phyloP scores from a whole-genome alignment of 495 filamentous ascomycete species.

The Astrothelium macrocarpum region DNA sequence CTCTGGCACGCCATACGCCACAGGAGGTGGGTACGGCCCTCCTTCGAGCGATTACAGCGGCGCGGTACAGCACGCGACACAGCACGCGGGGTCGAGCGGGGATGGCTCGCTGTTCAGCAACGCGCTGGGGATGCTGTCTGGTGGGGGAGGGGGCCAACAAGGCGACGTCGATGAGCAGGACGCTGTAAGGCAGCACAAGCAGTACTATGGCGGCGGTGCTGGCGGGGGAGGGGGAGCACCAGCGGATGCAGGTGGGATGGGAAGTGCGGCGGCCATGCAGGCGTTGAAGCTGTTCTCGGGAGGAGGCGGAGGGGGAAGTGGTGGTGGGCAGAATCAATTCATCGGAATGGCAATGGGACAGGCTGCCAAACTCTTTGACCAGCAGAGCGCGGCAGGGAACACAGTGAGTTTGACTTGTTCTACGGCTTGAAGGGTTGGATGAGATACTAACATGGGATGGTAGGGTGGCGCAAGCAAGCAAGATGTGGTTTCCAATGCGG shows the following conservation, averaged over 20 bases:
- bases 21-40: constrained; percentile 22
- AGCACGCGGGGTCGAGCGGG: constrained; percentile 41
- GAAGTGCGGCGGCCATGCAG: constrained; percentile 56
- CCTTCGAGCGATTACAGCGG: constrained; percentile 40
- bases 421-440: neutral
- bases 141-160: constrained; percentile 32
- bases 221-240: constrained; percentile 23
- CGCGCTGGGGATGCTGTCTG: constrained; percentile 38
- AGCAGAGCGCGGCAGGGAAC: constrained; percentile 43
- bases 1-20: constrained; percentile 30
- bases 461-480: constrained; percentile 45
- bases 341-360: constrained; percentile 61
- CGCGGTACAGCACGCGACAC: constrained; percentile 40
- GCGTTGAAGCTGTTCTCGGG: constrained; percentile 57
- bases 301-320: constrained; percentile 32
- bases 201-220: constrained; percentile 45
- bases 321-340: constrained; percentile 47
- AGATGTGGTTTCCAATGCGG: constrained; percentile 49
- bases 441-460: constrained; percentile 11
- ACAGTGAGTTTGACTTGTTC: constrained; percentile 34
- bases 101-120: constrained; percentile 39
- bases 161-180: constrained; percentile 49
- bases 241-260: constrained; percentile 34
- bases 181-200: constrained; percentile 46
- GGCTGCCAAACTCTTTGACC: constrained; percentile 56